Base-by-base conservation (phyloP, 139 green algal genomes). In the Ettlia oleoabundans region DNA sequence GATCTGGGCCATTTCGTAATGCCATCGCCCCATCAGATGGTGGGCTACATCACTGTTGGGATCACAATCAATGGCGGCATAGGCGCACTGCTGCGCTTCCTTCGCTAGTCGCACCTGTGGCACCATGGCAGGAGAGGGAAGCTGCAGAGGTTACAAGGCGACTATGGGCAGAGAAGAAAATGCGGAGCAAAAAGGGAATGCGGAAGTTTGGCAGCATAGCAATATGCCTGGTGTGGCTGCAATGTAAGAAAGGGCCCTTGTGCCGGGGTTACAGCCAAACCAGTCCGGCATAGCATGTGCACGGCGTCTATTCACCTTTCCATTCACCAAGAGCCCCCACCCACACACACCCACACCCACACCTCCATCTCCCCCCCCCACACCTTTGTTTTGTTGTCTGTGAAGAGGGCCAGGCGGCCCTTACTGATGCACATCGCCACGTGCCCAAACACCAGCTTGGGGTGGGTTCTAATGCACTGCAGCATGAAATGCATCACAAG, bases 11-110 rank as follows among this genome's bases (percentile, higher is more conserved):
- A 95, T 95, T 71, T 95, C 92, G 37, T 89, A 91, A 72, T 95
- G 89, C 91, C 89, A 93, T 26, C 82, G 81, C 33, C 93, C 93
- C 84, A 96, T 92, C 18, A 97, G 84, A 76, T 97, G 93, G 76
- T 95, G 93, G 1, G 93, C 91, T 41, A 96, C 76, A 73, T 97
- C 93, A 55, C 86, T 86, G 22, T 80, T 10, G 0, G 91, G 91
- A 51, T 93, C 92, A 65, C 87, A 37, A 3, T 53, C 37, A 33
- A 95, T 74, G 1, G 92, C 92, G 4, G 30, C 79, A 10, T 53
- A 51, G 1, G 92, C 91, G 30, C 87, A 86, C 52, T 91, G 87
- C 67, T 83, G 82, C 33, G 90, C 90, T 62, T 90, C 88, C 41
- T 89, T 88, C 24, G 91, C 91, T 10, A 95, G 82, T 4, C 88